Percentiles rank a stretch among this genome's conserved stretches.
Evolutionary conservation across 495 filamentous ascomycete species (phyloP).

Genomic region (Aspergillus egyptiacus): DNA sequence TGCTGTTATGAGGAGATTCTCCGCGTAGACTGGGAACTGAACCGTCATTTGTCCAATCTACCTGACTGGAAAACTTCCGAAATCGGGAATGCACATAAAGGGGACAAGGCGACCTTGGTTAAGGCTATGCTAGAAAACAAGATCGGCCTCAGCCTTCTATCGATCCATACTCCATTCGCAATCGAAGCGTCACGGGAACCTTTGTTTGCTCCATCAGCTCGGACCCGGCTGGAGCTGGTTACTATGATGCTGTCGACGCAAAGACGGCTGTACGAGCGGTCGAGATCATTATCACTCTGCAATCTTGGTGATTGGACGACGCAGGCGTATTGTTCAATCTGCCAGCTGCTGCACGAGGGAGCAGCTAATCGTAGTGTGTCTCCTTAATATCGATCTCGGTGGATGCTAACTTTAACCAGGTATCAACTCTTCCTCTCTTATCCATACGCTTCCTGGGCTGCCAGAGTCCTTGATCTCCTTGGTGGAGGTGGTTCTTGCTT

Average conservation of each 20-base stretch:
- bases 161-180: slow-evolving; percentile 41
- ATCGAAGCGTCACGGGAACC: slow-evolving; percentile 33
- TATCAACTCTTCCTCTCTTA: slow-evolving; percentile 19
- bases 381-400: not conserved
- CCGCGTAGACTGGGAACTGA: slow-evolving; percentile 37
- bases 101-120: slow-evolving; percentile 30
- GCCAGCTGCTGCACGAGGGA: slow-evolving; percentile 31
- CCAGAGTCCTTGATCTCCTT: slow-evolving; percentile 34
- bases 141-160: slow-evolving; percentile 33
- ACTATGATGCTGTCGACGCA: slow-evolving; percentile 38
- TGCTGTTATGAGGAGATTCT: slow-evolving; percentile 44
- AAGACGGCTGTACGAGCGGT: slow-evolving; percentile 29
- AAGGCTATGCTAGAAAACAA: slow-evolving; percentile 34
- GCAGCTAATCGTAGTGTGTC: slow-evolving; percentile 12
- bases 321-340: slow-evolving; percentile 35
- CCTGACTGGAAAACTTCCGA: slow-evolving; percentile 28
- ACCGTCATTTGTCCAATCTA: slow-evolving; percentile 31
- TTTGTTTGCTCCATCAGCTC: slow-evolving; percentile 36
- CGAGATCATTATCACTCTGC: slow-evolving; percentile 32
- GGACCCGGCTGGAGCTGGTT: slow-evolving; percentile 35
- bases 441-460: slow-evolving; percentile 31
- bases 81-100: slow-evolving; percentile 18
- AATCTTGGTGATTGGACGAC: slow-evolving; percentile 38
- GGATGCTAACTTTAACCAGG: slow-evolving; percentile 4
- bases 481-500: slow-evolving; percentile 31